A percentile compares a stretch with the other conserved stretches of the same genome.
Evolutionary conservation across 176 grass and related monocot genomes (phyloP).

Genomic region (Oryza longistaminata): DNA sequence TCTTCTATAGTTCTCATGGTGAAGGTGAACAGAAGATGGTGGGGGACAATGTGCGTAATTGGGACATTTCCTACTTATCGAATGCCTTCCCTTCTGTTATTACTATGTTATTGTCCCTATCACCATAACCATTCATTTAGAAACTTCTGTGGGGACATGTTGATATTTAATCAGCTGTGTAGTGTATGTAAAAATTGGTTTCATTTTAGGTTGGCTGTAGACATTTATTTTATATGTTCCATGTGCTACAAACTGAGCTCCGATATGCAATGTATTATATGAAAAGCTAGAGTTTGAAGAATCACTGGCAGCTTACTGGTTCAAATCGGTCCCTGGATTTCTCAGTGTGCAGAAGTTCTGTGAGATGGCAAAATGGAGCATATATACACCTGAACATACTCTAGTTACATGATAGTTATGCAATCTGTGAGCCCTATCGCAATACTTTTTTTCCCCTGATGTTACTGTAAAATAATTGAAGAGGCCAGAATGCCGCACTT

Average conservation of each 20-base stretch:
- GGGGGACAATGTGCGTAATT: neutral
- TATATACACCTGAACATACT: neutral
- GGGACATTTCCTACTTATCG: constrained; percentile 25
- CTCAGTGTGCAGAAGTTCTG: neutral
- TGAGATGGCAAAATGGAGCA: neutral
- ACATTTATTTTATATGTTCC: constrained; percentile 15
- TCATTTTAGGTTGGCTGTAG: constrained; percentile 24
- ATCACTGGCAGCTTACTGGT: neutral
- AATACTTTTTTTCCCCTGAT: neutral
- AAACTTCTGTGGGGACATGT: constrained; percentile 8
- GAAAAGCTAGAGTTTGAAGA: neutral
- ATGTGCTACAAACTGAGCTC: constrained; percentile 26
- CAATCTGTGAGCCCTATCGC: neutral
- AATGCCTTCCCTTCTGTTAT: constrained; percentile 10
- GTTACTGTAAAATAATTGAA: neutral
- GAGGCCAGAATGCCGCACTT: neutral
- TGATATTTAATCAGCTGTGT: constrained; percentile 15
- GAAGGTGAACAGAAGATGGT: constrained; percentile 28
- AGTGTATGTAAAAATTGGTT: constrained; percentile 45
- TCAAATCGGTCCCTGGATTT: neutral
- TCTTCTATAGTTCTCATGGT: constrained; percentile 15
- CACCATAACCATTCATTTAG: constrained; percentile 31
- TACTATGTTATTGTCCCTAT: neutral
- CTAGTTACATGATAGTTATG: neutral
- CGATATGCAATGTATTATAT: constrained; percentile 32